Conservation (phyloP, 202 grass and related monocot species). For the Schoenoplectus triqueter region DNA sequence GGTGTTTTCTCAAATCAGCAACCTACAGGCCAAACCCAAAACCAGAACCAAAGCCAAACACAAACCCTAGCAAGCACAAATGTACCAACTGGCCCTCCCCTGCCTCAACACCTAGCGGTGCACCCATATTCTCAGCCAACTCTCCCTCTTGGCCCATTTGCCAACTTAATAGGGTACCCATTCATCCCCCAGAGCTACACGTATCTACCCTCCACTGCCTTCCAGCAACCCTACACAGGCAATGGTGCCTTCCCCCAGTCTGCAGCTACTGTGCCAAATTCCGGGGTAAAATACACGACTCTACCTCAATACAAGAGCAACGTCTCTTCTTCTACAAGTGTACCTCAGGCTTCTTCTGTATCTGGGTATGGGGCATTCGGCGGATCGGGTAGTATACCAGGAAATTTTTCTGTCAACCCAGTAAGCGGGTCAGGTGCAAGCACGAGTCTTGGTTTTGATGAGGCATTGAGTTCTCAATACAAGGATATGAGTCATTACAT, state of each 20-base stretch:
- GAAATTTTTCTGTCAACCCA: constrained; percentile 60
- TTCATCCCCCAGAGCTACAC: constrained; percentile 82
- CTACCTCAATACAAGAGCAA: constrained; percentile 84
- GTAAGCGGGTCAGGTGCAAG: constrained; percentile 53
- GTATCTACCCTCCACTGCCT: constrained; percentile 76
- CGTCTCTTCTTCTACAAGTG: constrained; percentile 57
- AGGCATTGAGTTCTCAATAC: constrained; percentile 76
- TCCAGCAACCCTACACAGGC: constrained; percentile 84
- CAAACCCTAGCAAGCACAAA: constrained; percentile 69
- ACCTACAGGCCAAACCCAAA: constrained; percentile 38
- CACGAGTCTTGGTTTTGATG: constrained; percentile 79
- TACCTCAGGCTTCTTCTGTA: constrained; percentile 66
- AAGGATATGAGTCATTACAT: constrained; percentile 85
- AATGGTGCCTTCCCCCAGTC: constrained; percentile 88
- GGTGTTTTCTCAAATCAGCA: constrained; percentile 74
- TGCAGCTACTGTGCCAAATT: constrained; percentile 59
- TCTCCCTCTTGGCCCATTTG: constrained; percentile 66
- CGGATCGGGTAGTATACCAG: constrained; percentile 70
- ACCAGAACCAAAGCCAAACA: constrained; percentile 37
- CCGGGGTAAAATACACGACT: constrained; percentile 77
- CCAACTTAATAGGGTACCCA: constrained; percentile 89
- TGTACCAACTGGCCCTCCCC: constrained; percentile 51
- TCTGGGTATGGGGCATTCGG: constrained; percentile 87
- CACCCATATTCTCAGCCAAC: constrained; percentile 92
- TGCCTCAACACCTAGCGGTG: constrained; percentile 74